phyloP scores from a whole-genome alignment of 345 rosid species.

The Anastatica hierochuntica region DNA sequence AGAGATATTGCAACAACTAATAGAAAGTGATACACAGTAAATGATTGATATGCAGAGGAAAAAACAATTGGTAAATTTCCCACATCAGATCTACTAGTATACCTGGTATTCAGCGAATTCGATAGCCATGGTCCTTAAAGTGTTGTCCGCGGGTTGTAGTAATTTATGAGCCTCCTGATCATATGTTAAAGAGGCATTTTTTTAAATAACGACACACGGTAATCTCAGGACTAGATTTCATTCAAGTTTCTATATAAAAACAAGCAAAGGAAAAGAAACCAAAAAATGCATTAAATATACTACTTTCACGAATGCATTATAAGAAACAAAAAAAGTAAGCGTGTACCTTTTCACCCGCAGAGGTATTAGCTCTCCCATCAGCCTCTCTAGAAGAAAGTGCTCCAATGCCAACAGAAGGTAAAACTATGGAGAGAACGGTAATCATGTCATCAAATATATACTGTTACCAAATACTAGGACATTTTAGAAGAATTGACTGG shows the following conservation, averaged over 20 bases:
- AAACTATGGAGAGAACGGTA: conserved; percentile 35
- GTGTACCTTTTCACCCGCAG: conserved; percentile 83
- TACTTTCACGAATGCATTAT: conserved; percentile 5
- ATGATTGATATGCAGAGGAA: conserved; percentile 1
- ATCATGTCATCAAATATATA: conserved; percentile 7
- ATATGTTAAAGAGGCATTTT: conserved; percentile 12
- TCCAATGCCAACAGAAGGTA: conserved; percentile 94
- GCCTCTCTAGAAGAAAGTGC: conserved; percentile 96
- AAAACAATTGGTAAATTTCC: background rate
- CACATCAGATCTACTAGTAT: too few relatives aligned
- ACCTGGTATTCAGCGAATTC: conserved; percentile 99
- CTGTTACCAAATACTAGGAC: background rate
- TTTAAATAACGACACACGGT: background rate
- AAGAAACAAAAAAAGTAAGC: background rate
- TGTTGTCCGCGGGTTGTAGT: conserved; percentile 89
- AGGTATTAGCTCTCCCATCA: conserved; percentile 80
- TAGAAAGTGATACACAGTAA: background rate
- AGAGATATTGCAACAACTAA: background rate
- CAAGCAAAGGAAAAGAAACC: background rate
- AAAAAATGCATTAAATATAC: background rate
- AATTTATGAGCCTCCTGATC: conserved; percentile 89
- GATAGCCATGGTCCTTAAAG: conserved; percentile 86
- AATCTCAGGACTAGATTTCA: conserved; percentile 5
- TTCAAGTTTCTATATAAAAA: conserved; percentile 3
- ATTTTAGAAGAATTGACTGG: background rate